phyloP scores from a whole-genome alignment of 1,284 basidiomycete species.

The Ustilago xerochloae region DNA sequence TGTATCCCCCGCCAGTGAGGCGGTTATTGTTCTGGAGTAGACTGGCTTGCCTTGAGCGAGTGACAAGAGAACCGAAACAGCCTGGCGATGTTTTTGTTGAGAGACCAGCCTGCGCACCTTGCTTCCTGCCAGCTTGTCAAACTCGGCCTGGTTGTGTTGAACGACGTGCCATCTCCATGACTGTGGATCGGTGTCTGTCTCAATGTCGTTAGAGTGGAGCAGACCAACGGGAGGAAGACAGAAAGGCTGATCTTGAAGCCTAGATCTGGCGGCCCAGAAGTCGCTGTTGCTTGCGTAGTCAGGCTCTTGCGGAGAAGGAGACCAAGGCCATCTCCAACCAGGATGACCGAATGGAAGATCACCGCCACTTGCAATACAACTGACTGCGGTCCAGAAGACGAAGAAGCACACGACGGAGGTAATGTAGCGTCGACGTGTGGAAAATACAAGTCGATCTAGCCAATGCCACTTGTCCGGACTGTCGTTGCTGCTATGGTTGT shows the following conservation, averaged over 20 bases:
- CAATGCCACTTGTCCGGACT: not conserved
- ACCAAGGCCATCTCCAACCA: not conserved
- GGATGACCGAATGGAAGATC: not conserved
- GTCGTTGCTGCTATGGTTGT: not conserved
- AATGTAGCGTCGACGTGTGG: not conserved
- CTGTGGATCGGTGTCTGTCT: too few species aligned
- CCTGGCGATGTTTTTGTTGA: not conserved
- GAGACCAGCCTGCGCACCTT: not conserved
- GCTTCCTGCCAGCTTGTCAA: not conserved
- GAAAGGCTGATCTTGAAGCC: not conserved
- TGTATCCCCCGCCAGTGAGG: not conserved
- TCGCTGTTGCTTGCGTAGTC: not conserved
- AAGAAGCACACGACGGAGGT: not conserved
- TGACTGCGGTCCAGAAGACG: constrained; percentile 3
- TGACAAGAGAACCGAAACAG: not conserved
- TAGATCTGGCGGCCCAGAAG: not conserved
- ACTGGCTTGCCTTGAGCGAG: not conserved
- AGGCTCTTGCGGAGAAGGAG: too few species aligned
- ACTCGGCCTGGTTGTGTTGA: not conserved
- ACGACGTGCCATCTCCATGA: not conserved
- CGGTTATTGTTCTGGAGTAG: constrained; percentile 1
- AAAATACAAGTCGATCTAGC: constrained; percentile 1
- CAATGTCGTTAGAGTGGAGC: not conserved
- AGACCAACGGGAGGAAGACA: not conserved
- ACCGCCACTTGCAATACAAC: not conserved